Base-by-base conservation (phyloP, 2,329 filamentous ascomycete species). In the Fusarium liriodendri region DNA sequence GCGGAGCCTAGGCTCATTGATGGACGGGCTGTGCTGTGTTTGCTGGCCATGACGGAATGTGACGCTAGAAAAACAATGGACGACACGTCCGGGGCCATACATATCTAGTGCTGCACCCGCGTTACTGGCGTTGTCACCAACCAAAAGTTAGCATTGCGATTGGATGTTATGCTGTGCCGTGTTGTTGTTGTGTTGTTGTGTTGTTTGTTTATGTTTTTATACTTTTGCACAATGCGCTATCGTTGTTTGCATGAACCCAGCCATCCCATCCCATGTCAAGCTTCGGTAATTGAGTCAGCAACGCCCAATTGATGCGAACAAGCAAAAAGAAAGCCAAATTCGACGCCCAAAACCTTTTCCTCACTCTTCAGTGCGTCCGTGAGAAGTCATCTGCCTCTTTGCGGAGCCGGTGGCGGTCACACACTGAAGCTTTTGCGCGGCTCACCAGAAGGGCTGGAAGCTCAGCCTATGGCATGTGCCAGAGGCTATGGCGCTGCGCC, bases 11-110 rank as follows among this genome's bases (percentile, higher is more conserved):
- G 61, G 50, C 47, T 32, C n/a, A 62, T 50, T 14, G 45, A 50
- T n/a, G 25, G 37, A 58, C 47, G 60, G 33, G 54, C 47, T 25
- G 42, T 47, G 27, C 58, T 38, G 16, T 16, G 35, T 38, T 38
- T 58, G 18, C 27, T 47, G 25, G 35, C 57, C 35, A 76, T 74
- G 73, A 67, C 70, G 73, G 70, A 64, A 73, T 71, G 59, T 64
- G 50, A 66, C 63, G 52, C 57, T 22, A 57, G 55, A 61, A 60
- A 45, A 50, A 54, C 50, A 62, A 72, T 52, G 13, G 42, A 47
- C 5, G 52, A 27, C 45, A 27, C 59, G 32, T 25, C 22, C n/a
- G 50, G 22, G 50, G 22, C 11, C 57, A 52, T 66, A 37, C 40
- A 52, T 52, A 32, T 42, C 25, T 61, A 38, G 61, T 52, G 60